Conservation (phyloP, 805 yeast genomes). For the Candida nanaspora region DNA sequence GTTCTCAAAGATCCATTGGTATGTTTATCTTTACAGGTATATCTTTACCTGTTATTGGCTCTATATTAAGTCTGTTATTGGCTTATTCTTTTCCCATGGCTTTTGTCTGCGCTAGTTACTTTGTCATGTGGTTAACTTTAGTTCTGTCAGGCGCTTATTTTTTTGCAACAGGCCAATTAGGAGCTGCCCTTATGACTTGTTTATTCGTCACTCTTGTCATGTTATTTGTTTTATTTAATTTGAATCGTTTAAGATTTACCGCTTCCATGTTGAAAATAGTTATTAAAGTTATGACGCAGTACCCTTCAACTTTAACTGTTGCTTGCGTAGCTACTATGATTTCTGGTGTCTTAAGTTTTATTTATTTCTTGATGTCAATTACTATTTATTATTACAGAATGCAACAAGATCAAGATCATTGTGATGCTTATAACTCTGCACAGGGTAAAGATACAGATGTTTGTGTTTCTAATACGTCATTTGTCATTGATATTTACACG, state of each 20-base stretch:
- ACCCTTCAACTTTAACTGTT: conserved; percentile 62
- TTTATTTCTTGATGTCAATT: conserved; percentile 61
- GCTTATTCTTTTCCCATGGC: conserved; percentile 21
- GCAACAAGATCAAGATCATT: conserved; percentile 46
- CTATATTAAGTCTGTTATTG: conserved; percentile 12
- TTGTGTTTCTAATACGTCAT: conserved; percentile 23
- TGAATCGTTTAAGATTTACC: conserved; percentile 22
- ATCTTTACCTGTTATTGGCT: conserved; percentile 14
- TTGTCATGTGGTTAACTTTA: conserved; percentile 19
- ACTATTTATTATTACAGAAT: conserved; percentile 27
- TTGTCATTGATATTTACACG: conserved; percentile 37
- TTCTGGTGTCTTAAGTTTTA: conserved; percentile 52
- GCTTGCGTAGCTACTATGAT: conserved; percentile 30
- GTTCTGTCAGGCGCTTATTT: conserved; percentile 15
- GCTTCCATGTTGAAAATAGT: conserved; percentile 29
- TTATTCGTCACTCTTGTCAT: conserved; percentile 15
- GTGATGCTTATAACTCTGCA: conserved; percentile 19
- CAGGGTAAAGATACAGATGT: conserved; percentile 22
- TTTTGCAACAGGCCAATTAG: conserved; percentile 13
- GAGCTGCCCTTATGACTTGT: conserved; percentile 8
- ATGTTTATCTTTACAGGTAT: conserved; percentile 8
- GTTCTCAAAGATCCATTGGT: conserved; percentile 1
- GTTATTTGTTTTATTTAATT: conserved; percentile 17
- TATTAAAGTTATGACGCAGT: conserved; percentile 68
- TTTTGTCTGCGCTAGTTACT: conserved; percentile 22